Base-by-base conservation (phyloP, 352 stramenopile genomes). In the Phytophthora foliorum region DNA sequence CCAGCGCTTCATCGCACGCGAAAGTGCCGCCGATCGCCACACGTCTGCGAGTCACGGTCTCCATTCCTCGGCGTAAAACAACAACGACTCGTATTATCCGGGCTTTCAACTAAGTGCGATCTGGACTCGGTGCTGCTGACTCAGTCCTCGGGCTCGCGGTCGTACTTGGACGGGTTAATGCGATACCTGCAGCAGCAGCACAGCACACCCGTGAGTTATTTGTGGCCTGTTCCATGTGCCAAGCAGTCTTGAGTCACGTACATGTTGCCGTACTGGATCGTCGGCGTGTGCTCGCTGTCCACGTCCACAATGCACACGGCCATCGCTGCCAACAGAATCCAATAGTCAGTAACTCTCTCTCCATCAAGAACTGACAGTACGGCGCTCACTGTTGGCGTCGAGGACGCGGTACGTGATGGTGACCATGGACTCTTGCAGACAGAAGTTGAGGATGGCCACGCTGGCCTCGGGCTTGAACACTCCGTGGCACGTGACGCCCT, bases 201-300 rank as follows among this genome's bases (percentile, higher is more conserved):
- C 2, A 59, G 11, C 25, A 32, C 11, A 67, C 6, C 10, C 19
- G 19, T 50, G 32, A 67, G 34, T 52, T 11, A 46, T 42, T 41
- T 44, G 4, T 9, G 4, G 19, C 1, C 10, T 49, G n/a, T 29
- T 17, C 4, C n/a, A 45, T 10, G n/a, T 34, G 14, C 9, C 4
- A 17, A 19, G 21, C 46, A 10, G 7, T 25, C 7, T 25, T 34
- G 4, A 21, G 25, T 10, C 10, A 76, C 78, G 27, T 71, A 94
- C 86, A 94, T 94, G 72, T 94, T 92, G 61, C 86, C 86, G 57
- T 90, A 94, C 67, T 94, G 86, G 44, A 93, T 86, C 9, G 84
- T 93, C 11, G 86, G 86, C 16, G 86, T 86, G 72, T 94, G 86
- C 53, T 94, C 82, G 69, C 79, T 92, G 72, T 94, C 86, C 34